Base-by-base conservation (phyloP, 768 basidiomycete genomes). In the Butyriboletus loyo region DNA sequence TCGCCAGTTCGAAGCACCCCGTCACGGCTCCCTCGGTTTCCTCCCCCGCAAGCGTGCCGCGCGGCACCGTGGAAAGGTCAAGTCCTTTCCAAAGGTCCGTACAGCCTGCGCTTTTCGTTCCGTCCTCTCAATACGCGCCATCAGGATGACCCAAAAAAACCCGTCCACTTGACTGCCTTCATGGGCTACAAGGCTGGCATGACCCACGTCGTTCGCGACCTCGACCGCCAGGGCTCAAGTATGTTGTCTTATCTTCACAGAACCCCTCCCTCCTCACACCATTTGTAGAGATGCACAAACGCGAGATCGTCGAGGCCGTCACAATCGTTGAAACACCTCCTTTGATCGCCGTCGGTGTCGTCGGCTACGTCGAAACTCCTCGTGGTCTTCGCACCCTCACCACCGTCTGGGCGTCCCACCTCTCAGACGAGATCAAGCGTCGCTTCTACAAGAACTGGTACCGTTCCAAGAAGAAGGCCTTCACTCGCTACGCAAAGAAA, bases 391-490 rank as follows among this genome's bases (percentile, higher is more conserved):
- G 97, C 70, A 92, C 94, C 37, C 89, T 99, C 68, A 98, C 97
- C 69, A 99, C 97, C 55, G 95, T 97, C 72, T 92, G 90, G 97
- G 95, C 97, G 42, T 89, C 91, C 63, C 97, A 99, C 74, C 84
- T 99, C 38, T 95, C 92, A 35, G 97, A 98, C 73, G 95, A 98
- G 72, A 72, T 98, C 72, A 99, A 96, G 78, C 92, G 97, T 68
- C 86, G 97, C 64, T 98, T 99, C 87, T 98, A 98, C 89, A 95
- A 94, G 83, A 97, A 96, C 84, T 98, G 96, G 95, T 98, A 98
- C 82, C 87, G 92, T 64, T 96, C 93, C 45, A 99, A 99, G 90
- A 98, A 98, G 85, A 99, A 99, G 87, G 97, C 97, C 36, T 99
- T 98, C 85, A 99, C 97, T 68, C 92, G 93, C 71, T 99, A 99